These are phyloP conservation scores for Phytophthora colocasiae DNA, from an alignment of 352 stramenopile species.

Conservation along the genomic window DNA sequence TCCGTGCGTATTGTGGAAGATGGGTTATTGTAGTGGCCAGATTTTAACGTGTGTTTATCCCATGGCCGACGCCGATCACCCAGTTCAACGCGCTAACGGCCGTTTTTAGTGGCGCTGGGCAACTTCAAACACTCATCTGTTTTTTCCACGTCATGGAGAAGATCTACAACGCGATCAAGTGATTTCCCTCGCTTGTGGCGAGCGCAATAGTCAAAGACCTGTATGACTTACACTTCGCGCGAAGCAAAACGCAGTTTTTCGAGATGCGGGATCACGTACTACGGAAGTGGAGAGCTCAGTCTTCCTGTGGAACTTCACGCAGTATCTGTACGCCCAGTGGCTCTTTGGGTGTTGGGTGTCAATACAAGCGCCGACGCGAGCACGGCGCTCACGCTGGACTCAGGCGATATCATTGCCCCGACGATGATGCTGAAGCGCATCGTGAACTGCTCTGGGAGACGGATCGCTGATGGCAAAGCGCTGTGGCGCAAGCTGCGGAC, in stretches of 20 bases:
- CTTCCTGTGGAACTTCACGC: too few species aligned
- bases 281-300: too few species aligned
- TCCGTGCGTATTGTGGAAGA: too few species aligned
- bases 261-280: background rate
- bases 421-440: too few species aligned
- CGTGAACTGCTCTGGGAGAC: too few species aligned
- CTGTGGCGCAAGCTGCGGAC: too few species aligned
- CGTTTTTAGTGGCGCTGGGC: background rate
- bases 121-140: conserved; percentile 12
- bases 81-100: background rate
- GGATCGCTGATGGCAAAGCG: too few species aligned
- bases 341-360: background rate
- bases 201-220: conserved; percentile 8
- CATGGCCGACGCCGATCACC: conserved; percentile 16
- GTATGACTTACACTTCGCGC: conserved; percentile 33
- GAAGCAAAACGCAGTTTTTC: background rate
- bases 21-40: too few species aligned
- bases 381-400: too few species aligned
- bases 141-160: conserved; percentile 33
- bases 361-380: too few species aligned
- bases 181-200: conserved; percentile 7
- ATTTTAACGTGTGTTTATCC: too few species aligned
- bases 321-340: conserved; percentile 17
- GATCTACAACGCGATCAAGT: conserved; percentile 8
- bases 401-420: too few species aligned